A percentile compares a stretch with the other conserved stretches of the same genome.
These are phyloP conservation scores for Penstemon eatonii DNA, from an alignment of 257 asterid genomes.

Conservation along the genomic window DNA sequence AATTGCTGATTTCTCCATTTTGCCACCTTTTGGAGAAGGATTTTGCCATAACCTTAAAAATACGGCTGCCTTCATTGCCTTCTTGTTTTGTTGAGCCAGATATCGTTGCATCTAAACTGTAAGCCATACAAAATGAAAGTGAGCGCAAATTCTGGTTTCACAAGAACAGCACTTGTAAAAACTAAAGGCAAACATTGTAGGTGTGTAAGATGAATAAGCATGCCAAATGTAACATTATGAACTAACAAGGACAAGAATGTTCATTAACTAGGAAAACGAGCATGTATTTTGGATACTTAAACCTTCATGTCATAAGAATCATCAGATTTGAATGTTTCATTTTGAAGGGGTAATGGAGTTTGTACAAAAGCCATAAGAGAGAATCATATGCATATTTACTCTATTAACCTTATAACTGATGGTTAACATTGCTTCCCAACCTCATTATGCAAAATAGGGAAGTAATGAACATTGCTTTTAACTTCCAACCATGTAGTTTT, in stretches of 20 bases:
- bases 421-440: conserved; percentile 11
- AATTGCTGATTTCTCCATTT: conserved; percentile 99
- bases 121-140: conserved; percentile 22
- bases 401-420: not conserved
- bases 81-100: conserved; percentile 93
- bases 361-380: not conserved
- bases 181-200: not conserved
- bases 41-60: conserved; percentile 92
- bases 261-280: conserved; percentile 3
- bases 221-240: conserved; percentile 17
- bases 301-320: not conserved
- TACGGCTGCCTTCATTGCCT: conserved; percentile 94
- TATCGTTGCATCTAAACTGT: conserved; percentile 94
- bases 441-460: not conserved
- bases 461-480: not conserved
- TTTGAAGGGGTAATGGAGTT: not conserved
- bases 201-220: conserved; percentile 9
- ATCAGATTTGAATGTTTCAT: not conserved
- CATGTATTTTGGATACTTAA: conserved; percentile 6
- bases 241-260: conserved; percentile 20
- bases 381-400: not conserved
- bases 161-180: conserved; percentile 10
- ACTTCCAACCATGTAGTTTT: not conserved
- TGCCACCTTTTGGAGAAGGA: conserved; percentile 99
- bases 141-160: conserved; percentile 24